Evolutionary conservation across 345 rosid species (phyloP), one percentile per base, ranked within the genome.

Genomic region (Populus alba): DNA sequence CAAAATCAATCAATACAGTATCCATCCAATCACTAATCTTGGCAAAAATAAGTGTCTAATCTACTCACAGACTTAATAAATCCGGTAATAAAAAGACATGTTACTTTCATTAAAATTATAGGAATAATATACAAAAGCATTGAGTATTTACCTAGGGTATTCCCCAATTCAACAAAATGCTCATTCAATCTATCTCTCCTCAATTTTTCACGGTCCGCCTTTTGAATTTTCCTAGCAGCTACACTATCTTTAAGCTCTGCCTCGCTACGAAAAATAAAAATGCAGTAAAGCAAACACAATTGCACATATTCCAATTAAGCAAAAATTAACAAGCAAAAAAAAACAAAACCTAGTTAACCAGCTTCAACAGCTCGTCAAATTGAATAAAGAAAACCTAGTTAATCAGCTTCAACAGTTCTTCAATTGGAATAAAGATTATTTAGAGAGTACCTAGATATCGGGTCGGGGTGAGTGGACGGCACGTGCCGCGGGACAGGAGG

Each of bases 111-210:
- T 5, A 22, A 73, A 22, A 37, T 10, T 10, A 8, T 16, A 23
- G 35, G 8, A 41, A 41, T 8, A 70, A 0, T 8, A 22, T 8
- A 70, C 12, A 10, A 18, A 57, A 65, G 9, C 43, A 59, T 22
- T 12, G 37, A 22, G 38, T 51, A 75, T 8, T 81, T 87, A 95
- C 98, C 98, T 43, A 95, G 82, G 41, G 90, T 80, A 71, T 88
- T 89, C 55, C 97, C 98, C 83, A 95, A 75, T 85, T 91, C 94
- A 1, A 89, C 73, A 80, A 93, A 93, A 51, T 95, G 97, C 68
- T 95, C 97, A 73, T 93, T 95, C 17, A 95, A 89, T 29, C 95
- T 85, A 79, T 95, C 97, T 86, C 98, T 90, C 84, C 98, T 90
- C 88, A 93, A 73, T 82, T 91, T 95, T 81, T 95, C 98, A 1